These are phyloP conservation scores for Acanthamoeba triangularis DNA, from an alignment of 208 protist species.

Conservation along the genomic window DNA sequence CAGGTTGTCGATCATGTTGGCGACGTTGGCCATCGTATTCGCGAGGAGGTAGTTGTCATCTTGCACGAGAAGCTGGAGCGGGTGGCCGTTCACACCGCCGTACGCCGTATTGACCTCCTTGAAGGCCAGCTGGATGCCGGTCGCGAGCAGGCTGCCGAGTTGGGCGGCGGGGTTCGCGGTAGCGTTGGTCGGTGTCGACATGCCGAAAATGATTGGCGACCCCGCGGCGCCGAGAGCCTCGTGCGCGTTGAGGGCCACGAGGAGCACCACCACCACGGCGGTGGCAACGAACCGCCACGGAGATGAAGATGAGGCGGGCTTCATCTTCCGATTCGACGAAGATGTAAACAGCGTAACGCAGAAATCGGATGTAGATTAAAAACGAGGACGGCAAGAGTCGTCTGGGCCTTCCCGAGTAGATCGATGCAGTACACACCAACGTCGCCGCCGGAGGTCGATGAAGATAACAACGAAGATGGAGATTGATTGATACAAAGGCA, in stretches of 20 bases:
- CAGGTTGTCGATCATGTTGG: neutral
- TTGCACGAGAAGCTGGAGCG: neutral
- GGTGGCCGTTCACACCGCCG: conserved; percentile 20
- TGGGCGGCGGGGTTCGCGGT: neutral
- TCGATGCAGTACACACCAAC: too few relatives aligned
- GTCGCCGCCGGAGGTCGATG: neutral
- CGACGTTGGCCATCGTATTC: neutral
- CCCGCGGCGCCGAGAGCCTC: neutral
- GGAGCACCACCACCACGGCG: neutral
- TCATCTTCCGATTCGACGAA: neutral
- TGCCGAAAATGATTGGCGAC: neutral
- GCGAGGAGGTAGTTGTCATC: conserved; percentile 9
- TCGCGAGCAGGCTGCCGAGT: neutral
- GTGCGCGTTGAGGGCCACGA: neutral
- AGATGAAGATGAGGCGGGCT: neutral
- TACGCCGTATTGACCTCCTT: neutral
- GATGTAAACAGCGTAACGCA: neutral
- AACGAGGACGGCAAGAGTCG: neutral
- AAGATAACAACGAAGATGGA: neutral
- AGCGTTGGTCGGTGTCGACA: neutral
- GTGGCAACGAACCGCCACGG: neutral
- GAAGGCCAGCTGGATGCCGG: conserved; percentile 13
- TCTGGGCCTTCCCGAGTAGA: too few relatives aligned
- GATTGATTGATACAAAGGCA: neutral
- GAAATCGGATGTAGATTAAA: neutral